Percentiles rank a stretch among this genome's conserved stretches.
These are phyloP conservation scores for Sordariomycetes sp. DNA, from an alignment of 2,329 filamentous ascomycete species.

Conservation along the genomic window DNA sequence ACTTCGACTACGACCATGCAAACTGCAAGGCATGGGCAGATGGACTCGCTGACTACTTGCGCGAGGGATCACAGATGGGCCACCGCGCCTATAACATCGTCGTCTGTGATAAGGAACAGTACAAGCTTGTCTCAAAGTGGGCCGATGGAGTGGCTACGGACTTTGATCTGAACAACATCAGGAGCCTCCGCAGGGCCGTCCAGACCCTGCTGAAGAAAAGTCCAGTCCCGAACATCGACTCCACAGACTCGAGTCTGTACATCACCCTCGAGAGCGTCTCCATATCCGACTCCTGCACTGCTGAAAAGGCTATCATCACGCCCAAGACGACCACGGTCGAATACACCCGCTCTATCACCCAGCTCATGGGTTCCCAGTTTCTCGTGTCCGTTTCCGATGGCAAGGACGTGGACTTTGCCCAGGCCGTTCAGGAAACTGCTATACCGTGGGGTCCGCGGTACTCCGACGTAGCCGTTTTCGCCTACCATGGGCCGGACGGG, in stretches of 20 bases:
- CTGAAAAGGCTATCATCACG: background rate
- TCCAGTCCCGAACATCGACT: background rate
- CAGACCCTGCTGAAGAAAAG: background rate
- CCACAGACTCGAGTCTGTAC: background rate
- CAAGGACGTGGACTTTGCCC: background rate
- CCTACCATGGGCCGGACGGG: background rate
- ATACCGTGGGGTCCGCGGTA: background rate
- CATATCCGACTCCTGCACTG: background rate
- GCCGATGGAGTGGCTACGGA: no score
- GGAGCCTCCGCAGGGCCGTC: no score
- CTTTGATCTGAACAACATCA: no score
- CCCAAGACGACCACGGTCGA: background rate
- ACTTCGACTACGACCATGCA: no score
- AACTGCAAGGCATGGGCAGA: no score
- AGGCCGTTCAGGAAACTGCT: background rate
- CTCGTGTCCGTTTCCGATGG: background rate
- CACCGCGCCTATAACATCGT: no score
- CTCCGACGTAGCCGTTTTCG: background rate
- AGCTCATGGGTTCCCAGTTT: background rate
- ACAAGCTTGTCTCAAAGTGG: no score
- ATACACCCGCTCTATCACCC: background rate
- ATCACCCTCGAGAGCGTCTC: background rate
- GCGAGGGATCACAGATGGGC: no score
- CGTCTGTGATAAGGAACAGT: no score
- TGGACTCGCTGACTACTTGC: no score